These are phyloP conservation scores for Exophiala sp. DNA, from an alignment of 2,329 filamentous ascomycete species.

Conservation along the genomic window DNA sequence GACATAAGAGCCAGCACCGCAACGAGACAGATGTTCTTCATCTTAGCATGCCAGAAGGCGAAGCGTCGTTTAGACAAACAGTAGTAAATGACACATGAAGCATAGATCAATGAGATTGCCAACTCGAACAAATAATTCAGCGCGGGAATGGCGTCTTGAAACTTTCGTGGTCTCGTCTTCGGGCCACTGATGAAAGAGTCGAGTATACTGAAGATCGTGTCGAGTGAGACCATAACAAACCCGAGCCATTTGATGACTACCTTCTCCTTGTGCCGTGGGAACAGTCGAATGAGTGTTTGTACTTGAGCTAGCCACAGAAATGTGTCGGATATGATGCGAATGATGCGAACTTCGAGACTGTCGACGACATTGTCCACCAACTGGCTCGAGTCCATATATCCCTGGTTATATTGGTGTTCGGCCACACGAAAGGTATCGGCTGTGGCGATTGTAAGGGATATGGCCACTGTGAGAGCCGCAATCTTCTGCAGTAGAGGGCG, in stretches of 20 bases:
- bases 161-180: slow-evolving; percentile 65
- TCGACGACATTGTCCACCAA: slow-evolving; percentile 77
- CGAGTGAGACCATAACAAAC: slow-evolving; percentile 85
- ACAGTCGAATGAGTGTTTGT: slow-evolving; percentile 90
- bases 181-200: slow-evolving; percentile 73
- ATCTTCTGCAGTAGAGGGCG: slow-evolving; percentile 88
- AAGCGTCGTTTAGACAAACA: slow-evolving; percentile 87
- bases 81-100: slow-evolving; percentile 92
- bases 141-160: slow-evolving; percentile 85
- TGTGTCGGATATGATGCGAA: slow-evolving; percentile 88
- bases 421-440: slow-evolving; percentile 86
- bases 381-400: slow-evolving; percentile 72
- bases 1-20: slow-evolving; percentile 73
- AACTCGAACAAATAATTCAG: slow-evolving; percentile 88
- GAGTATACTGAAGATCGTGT: slow-evolving; percentile 84
- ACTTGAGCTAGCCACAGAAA: slow-evolving; percentile 98
- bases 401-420: slow-evolving; percentile 72
- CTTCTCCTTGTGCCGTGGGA: slow-evolving; percentile 94
- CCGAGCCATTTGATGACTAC: slow-evolving; percentile 98
- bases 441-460: slow-evolving; percentile 90
- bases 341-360: slow-evolving; percentile 81
- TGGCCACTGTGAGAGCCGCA: slow-evolving; percentile 61
- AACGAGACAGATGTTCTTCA: slow-evolving; percentile 83
- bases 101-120: slow-evolving; percentile 80
- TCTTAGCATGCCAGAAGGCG: slow-evolving; percentile 83